A percentile compares a stretch with the other conserved stretches of the same genome.
phyloP scores from a whole-genome alignment of 2,329 filamentous ascomycete genomes.

The Periconia sp. region DNA sequence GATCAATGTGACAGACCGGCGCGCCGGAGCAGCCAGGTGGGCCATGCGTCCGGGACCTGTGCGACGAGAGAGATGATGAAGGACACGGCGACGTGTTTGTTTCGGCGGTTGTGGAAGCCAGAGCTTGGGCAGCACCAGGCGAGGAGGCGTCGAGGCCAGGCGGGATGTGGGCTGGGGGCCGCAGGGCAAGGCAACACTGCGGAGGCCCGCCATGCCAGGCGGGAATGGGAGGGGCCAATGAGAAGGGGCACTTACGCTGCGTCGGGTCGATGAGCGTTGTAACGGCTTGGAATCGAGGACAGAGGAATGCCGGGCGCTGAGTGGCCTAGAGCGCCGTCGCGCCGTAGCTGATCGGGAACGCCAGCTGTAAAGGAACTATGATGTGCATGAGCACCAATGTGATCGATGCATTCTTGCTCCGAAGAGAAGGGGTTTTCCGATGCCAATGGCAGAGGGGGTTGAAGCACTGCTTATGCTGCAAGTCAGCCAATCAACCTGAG shows the following conservation, averaged over 20 bases:
- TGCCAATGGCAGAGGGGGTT: constrained; percentile 49
- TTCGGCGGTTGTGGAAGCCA: constrained; percentile 45
- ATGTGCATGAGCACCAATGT: constrained; percentile 53
- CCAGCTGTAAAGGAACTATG: constrained; percentile 50
- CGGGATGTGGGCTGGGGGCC: constrained; percentile 39
- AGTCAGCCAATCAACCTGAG: constrained; percentile 49
- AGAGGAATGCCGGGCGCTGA: constrained; percentile 53
- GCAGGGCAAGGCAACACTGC: constrained; percentile 46
- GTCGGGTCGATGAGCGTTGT: constrained; percentile 60
- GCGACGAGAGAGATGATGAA: constrained; percentile 41
- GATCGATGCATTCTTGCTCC: constrained; percentile 54
- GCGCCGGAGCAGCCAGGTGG: constrained; percentile 44
- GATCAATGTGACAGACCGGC: constrained; percentile 52
- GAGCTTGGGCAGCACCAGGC: constrained; percentile 43
- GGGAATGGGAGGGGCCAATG: constrained; percentile 46
- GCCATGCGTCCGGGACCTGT: constrained; percentile 47
- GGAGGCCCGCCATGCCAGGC: constrained; percentile 39
- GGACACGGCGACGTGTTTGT: constrained; percentile 50
- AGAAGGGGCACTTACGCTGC: constrained; percentile 58
- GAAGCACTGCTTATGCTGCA: constrained; percentile 51
- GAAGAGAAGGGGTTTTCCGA: constrained; percentile 51
- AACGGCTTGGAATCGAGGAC: constrained; percentile 56
- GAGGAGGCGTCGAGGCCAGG: constrained; percentile 40
- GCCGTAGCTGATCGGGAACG: constrained; percentile 57
- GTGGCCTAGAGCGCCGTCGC: constrained; percentile 57